Evolutionary conservation across 2,329 filamentous ascomycete species (phyloP).

Genomic region (Aureobasidium sp.): DNA sequence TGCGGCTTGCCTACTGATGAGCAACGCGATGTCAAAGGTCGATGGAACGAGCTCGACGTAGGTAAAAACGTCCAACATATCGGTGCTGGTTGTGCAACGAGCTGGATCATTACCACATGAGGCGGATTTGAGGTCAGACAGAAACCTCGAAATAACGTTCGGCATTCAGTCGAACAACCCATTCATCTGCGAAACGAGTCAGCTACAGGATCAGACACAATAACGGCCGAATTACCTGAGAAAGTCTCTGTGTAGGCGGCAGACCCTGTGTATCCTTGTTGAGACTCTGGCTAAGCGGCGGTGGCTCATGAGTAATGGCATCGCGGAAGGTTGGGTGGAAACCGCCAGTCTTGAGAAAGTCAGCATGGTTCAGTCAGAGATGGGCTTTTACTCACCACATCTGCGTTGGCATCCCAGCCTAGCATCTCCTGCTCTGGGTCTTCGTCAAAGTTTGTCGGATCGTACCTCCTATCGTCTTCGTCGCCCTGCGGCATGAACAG

Average conservation of each 20-base stretch:
- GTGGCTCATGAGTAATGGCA: slow-evolving; percentile 22
- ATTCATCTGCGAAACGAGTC: slow-evolving; percentile 23
- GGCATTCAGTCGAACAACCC: slow-evolving; percentile 30
- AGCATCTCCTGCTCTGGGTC: slow-evolving; percentile 55
- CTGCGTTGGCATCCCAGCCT: slow-evolving; percentile 63
- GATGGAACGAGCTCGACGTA: slow-evolving; percentile 56
- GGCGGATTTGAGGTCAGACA: not conserved
- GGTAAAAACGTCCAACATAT: slow-evolving; percentile 49
- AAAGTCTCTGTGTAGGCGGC: slow-evolving; percentile 65
- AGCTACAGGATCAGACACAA: slow-evolving; percentile 20
- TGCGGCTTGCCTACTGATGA: slow-evolving; percentile 62
- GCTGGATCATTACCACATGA: slow-evolving; percentile 54
- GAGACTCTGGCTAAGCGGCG: slow-evolving; percentile 16
- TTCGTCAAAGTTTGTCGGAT: slow-evolving; percentile 57
- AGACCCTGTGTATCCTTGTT: slow-evolving; percentile 34
- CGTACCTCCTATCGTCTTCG: slow-evolving; percentile 64
- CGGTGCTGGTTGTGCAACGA: slow-evolving; percentile 85
- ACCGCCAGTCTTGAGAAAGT: slow-evolving; percentile 18
- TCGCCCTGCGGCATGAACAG: slow-evolving; percentile 61
- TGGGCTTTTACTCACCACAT: slow-evolving; percentile 42
- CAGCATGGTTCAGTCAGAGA: not conserved
- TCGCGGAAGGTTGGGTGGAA: slow-evolving; percentile 39
- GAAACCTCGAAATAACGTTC: not conserved
- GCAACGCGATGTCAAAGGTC: slow-evolving; percentile 58
- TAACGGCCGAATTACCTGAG: slow-evolving; percentile 47